phyloP scores from a whole-genome alignment of 208 protist genomes.

The Wallacemonas sp. region DNA sequence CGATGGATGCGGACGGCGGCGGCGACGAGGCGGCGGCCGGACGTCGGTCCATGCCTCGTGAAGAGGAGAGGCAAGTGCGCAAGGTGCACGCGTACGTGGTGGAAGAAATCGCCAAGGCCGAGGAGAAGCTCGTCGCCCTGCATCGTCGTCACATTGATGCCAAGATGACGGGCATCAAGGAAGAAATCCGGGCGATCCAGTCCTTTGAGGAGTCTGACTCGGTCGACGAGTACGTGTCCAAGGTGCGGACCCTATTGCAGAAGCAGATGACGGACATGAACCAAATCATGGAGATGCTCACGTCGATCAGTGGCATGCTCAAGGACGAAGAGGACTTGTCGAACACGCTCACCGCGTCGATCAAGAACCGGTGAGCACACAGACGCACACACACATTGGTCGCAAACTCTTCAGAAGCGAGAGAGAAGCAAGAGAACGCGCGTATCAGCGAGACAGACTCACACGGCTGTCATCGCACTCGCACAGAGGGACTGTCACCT shows the following conservation, averaged over 20 bases:
- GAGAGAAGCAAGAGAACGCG: not conserved
- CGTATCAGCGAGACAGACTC: not conserved
- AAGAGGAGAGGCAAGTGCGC: conserved; percentile 85
- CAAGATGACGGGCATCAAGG: conserved; percentile 94
- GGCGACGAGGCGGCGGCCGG: not conserved
- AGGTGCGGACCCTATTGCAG: conserved; percentile 64
- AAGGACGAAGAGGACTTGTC: conserved; percentile 90
- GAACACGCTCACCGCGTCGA: conserved; percentile 67
- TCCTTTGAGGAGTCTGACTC: conserved; percentile 90
- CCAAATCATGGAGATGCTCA: conserved; percentile 75
- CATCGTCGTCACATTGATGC: conserved; percentile 94
- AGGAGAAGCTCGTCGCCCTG: conserved; percentile 92
- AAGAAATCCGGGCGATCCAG: conserved; percentile 92
- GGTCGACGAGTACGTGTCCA: conserved; percentile 89
- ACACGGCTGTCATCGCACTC: not conserved
- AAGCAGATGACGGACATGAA: conserved; percentile 81
- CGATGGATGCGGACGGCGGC: not conserved
- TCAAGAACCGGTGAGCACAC: conserved; percentile 34
- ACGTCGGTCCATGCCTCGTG: conserved; percentile 31
- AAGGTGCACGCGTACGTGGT: conserved; percentile 92
- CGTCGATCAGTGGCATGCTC: conserved; percentile 75
- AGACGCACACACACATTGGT: too few relatives aligned
- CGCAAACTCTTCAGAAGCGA: too few relatives aligned
- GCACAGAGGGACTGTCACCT: too few relatives aligned
- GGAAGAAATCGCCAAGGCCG: conserved; percentile 92